These are phyloP conservation scores for Melampsora abietis-canadensis DNA, from an alignment of 1,284 basidiomycete genomes.

Conservation along the genomic window DNA sequence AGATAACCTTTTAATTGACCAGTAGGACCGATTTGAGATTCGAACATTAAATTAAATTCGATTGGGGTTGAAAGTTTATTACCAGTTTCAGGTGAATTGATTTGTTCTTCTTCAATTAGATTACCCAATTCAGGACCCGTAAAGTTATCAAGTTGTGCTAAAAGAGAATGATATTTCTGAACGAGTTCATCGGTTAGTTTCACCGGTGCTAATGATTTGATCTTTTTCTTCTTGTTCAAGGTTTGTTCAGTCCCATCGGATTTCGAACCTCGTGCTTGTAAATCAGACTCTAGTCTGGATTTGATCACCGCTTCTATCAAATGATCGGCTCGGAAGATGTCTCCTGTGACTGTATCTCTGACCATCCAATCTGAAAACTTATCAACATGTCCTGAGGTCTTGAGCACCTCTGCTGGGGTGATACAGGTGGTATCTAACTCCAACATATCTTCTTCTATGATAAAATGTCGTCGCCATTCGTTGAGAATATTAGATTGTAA, in stretches of 20 bases:
- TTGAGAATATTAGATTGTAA: slow-evolving; percentile 95
- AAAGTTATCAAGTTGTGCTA: slow-evolving; percentile 97
- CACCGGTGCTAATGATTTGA: slow-evolving; percentile 67
- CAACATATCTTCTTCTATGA: slow-evolving; percentile 97
- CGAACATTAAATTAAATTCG: slow-evolving; percentile 99
- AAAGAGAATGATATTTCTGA: slow-evolving; percentile 71
- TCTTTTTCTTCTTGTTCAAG: slow-evolving; percentile 78
- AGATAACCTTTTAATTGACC: slow-evolving; percentile 95
- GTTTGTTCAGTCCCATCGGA: slow-evolving; percentile 58
- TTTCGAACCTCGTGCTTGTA: slow-evolving; percentile 74
- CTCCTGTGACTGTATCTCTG: slow-evolving; percentile 87
- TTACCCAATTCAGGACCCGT: slow-evolving; percentile 82
- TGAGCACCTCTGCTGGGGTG: slow-evolving; percentile 91
- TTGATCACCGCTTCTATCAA: slow-evolving; percentile 90
- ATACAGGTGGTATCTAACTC: slow-evolving; percentile 98
- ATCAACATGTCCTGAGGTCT: slow-evolving; percentile 96
- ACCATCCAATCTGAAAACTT: slow-evolving; percentile 99
- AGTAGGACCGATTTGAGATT: slow-evolving; percentile 92
- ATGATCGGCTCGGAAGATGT: slow-evolving; percentile 96
- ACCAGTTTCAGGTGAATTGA: slow-evolving; percentile 85
- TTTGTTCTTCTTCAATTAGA: slow-evolving; percentile 75
- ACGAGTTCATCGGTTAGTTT: slow-evolving; percentile 74
- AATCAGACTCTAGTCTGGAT: slow-evolving; percentile 82
- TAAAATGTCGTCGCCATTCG: slow-evolving; percentile 97
- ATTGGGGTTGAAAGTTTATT: slow-evolving; percentile 90